Percentiles rank a stretch among this genome's conserved stretches.
Conservation (phyloP, 331 rosid species). For the Acacia concinna region DNA sequence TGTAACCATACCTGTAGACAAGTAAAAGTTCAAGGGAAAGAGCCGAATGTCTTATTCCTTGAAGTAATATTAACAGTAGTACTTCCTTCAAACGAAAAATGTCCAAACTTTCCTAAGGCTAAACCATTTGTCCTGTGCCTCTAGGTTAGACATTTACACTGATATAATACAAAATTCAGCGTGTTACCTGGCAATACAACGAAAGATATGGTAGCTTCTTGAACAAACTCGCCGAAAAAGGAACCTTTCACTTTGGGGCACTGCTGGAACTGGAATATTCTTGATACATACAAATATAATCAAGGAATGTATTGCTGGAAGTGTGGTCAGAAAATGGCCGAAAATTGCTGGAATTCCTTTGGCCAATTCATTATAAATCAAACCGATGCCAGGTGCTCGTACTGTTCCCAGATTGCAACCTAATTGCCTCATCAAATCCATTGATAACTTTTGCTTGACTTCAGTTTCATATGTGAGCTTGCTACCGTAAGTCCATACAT, state of each 20-base stretch:
- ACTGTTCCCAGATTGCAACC: conserved; percentile 92
- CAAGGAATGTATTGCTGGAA: conserved; percentile 78
- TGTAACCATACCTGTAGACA: conserved; percentile 83
- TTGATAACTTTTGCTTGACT: conserved; percentile 85
- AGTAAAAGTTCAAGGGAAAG: neutral
- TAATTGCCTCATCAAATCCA: conserved; percentile 83
- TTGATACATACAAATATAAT: conserved; percentile 89
- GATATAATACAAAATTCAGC: neutral
- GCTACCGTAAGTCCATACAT: conserved; percentile 94
- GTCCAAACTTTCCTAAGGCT: neutral
- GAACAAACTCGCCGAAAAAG: conserved; percentile 93
- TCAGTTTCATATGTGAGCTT: conserved; percentile 94
- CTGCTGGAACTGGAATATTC: conserved; percentile 88
- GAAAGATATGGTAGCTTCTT: conserved; percentile 87
- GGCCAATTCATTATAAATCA: conserved; percentile 91
- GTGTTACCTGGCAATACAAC: conserved; percentile 94
- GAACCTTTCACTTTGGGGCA: conserved; percentile 97
- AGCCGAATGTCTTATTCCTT: conserved; percentile 5
- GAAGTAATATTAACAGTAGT: neutral
- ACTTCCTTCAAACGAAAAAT: conserved; percentile 16
- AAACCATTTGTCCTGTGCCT: neutral
- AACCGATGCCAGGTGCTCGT: conserved; percentile 97
- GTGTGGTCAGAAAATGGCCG: conserved; percentile 94
- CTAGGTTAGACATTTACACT: neutral
- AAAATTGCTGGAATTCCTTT: conserved; percentile 96